Evolutionary conservation across 2,329 filamentous ascomycete species (phyloP), one percentile per base, ranked within the genome.

Genomic region (Nemania sp.): DNA sequence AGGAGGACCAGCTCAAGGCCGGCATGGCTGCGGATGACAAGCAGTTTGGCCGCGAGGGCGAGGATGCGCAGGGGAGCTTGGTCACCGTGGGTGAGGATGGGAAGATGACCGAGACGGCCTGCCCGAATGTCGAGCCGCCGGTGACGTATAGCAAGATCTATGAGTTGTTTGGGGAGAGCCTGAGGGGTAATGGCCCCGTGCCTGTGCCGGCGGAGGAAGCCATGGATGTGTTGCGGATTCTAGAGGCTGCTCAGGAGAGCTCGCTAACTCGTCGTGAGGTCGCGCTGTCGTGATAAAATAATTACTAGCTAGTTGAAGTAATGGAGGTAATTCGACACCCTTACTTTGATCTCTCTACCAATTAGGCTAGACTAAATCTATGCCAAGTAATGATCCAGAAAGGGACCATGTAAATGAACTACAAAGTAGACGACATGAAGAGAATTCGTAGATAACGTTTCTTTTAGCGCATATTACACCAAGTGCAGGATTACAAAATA

Each of bases 1-100:
- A 93, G 71, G 90, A 94, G 73, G 82, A 86, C 51, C 87, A 91
- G 69, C 78, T 92, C 48, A 82, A 82, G 68, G 77, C 73, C 2
- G 89, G 89, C 7, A 70, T 81, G 61, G 80, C 77, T 68, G 83
- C 84, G 6, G 77, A 78, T 0, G 84, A 89, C 51, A 68, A 76
- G 3, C 79, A 74, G 3, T 92, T 90, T 65, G 90, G 86, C 2
- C 69, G 80, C 33, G 89, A 92, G 8, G 75, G n/a, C 28, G 28
- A 80, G 33, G 76, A 78, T 61, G 80, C 15, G 17, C 51, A 82
- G 49, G 85, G 86, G 59, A 79, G 68, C 54, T 70, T 91, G 58
- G 81, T 82, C 6, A 75, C 81, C 4, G 69, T 86, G 2, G 74
- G 77, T 7, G 74, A 71, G 3, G 77, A 80, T 11, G 82, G 77